These are phyloP conservation scores for Ophiostoma australiae DNA, from an alignment of 2,329 filamentous ascomycete genomes.

Conservation along the genomic window DNA sequence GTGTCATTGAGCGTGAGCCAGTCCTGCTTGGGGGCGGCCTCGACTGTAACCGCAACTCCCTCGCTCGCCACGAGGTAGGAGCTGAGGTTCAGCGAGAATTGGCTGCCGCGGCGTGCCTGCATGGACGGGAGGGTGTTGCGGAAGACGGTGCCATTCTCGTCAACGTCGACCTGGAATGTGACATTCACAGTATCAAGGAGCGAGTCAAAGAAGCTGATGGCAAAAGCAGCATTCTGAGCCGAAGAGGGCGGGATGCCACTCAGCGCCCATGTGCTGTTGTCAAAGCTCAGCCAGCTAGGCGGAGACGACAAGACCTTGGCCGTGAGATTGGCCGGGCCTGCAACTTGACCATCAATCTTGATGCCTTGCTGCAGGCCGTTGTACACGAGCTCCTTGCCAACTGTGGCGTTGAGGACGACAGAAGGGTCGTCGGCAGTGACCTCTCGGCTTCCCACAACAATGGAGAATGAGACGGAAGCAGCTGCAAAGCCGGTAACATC, in stretches of 20 bases:
- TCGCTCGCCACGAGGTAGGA: conserved; percentile 40
- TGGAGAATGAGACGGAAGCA: conserved; percentile 59
- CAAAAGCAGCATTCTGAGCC: conserved; percentile 57
- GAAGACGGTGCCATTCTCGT: conserved; percentile 37
- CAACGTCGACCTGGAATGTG: conserved; percentile 41
- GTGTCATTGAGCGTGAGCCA: conserved; percentile 41
- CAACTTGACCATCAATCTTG: conserved; percentile 52
- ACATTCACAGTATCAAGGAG: conserved; percentile 56
- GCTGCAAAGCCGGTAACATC: conserved; percentile 75
- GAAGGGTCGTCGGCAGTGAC: conserved; percentile 58
- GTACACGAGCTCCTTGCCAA: conserved; percentile 50
- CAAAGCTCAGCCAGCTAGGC: conserved; percentile 66
- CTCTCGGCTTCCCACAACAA: conserved; percentile 66
- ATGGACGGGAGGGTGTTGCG: conserved; percentile 39
- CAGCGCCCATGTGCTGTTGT: conserved; percentile 57
- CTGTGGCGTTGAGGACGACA: conserved; percentile 54
- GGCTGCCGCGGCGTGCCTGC: conserved; percentile 39
- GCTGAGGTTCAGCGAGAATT: conserved; percentile 42
- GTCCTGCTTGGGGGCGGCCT: conserved; percentile 35
- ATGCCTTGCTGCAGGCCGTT: conserved; percentile 48
- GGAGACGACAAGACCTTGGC: conserved; percentile 47
- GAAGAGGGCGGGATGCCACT: conserved; percentile 59
- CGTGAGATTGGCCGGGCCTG: conserved; percentile 35
- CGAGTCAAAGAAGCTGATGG: conserved; percentile 54
- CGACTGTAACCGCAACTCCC: conserved; percentile 38